A percentile compares a stretch with the other conserved stretches of the same genome.
Evolutionary conservation across 345 rosid genomes (phyloP).

Genomic region (Heritiera littoralis): DNA sequence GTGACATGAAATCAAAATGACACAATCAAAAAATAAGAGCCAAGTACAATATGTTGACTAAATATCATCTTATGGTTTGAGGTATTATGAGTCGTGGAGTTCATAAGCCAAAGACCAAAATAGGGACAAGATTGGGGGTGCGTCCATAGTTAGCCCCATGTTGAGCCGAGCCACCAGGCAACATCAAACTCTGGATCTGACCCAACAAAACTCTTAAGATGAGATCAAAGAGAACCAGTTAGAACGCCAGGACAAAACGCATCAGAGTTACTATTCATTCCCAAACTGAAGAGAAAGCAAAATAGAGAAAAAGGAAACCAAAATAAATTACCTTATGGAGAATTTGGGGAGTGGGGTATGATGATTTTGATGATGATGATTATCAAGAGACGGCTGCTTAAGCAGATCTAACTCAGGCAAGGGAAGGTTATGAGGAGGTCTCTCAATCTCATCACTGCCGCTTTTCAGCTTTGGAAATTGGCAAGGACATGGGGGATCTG

Average conservation of each 20-base stretch:
- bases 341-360: conserved; percentile 47
- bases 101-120: conserved; percentile 27
- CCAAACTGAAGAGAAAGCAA: conserved; percentile 10
- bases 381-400: conserved; percentile 27
- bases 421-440: conserved; percentile 42
- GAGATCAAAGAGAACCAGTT: conserved; percentile 29
- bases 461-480: conserved; percentile 35
- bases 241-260: conserved; percentile 19
- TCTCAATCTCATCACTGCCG: conserved; percentile 40
- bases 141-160: conserved; percentile 37
- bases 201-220: conserved; percentile 35
- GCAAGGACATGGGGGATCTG: conserved; percentile 66
- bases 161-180: conserved; percentile 33
- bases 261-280: conserved; percentile 29
- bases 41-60: conserved; percentile 12
- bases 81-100: conserved; percentile 21
- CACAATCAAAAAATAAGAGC: conserved; percentile 20
- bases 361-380: neutral
- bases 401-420: conserved; percentile 53
- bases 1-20: conserved; percentile 41
- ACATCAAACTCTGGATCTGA: conserved; percentile 52
- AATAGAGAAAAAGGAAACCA: neutral
- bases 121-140: conserved; percentile 32
- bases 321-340: conserved; percentile 71
- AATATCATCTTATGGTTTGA: neutral